Base-by-base conservation (phyloP, 2,329 filamentous ascomycete species). In the Colletotrichum sp. region DNA sequence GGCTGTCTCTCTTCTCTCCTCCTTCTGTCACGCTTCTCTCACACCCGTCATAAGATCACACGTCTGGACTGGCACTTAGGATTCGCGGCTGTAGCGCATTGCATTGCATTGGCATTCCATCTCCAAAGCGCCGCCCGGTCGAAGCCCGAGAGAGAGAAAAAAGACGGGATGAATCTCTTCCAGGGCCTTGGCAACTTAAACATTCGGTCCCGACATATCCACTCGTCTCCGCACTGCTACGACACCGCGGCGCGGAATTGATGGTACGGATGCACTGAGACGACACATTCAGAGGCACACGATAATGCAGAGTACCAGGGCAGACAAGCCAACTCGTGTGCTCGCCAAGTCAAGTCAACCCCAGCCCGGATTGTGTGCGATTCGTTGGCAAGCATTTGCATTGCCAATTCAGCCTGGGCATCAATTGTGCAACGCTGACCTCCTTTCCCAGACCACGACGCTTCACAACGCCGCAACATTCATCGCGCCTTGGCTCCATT, bases 101-200 rank as follows among this genome's bases (percentile, higher is more conserved):
- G 24, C 49, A 65, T 69, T 69, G 70, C 64, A 69, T 69, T 65
- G 49, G 39, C 52, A 71, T 72, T 72, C 26, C 55, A 36, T 39
- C 68, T 39, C 26, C 70, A 64, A 73, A 73, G 64, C 70, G 70
- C 57, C 64, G 74, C 70, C 64, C 28, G 59, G 64, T 65, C 70
- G 65, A 69, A 64, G 65, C 73, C 59, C 73, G 64, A 72, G 15
- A 24, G 13, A 59, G 55, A 62, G 55, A 34, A 7, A 32, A 52
- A 69, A 69, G 74, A 76, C 70, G 74, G 70, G 74, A 76, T 30
- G 74, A 76, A 73, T 76, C 73, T 64, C 49, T 69, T 69, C 59
- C 32, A 21, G 57, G 28, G 67, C 28, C 70, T 73, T 74, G 74
- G 74, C 70, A 65, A 73, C 44, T 69, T 52, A 30, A 12, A 36